Evolutionary conservation across 495 filamentous ascomycete species (phyloP), one percentile per base, ranked within the genome.

Genomic region (Xylaria bambusicola): DNA sequence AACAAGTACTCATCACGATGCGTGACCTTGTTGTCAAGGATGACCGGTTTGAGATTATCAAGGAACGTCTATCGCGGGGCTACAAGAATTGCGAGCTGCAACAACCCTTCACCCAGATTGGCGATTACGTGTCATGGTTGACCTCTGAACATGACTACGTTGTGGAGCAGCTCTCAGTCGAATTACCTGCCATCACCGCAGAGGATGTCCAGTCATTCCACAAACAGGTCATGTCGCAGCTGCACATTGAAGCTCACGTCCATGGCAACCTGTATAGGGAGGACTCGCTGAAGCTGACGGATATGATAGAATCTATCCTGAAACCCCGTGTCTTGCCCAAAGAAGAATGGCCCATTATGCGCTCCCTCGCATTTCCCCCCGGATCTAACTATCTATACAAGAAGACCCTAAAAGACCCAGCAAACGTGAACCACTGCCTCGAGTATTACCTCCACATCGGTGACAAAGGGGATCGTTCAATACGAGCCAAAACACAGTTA

Each of bases 181-280:
- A 96, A 64, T 69, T 97, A 18, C 84, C 87, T 23, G 78, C 81
- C 48, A 81, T 97, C 50, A 88, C 89, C 2, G 77, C 85, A 5
- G 84, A 89, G 7, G 89, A 91, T 58, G 83, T 98, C 9, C 78
- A 85, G 26, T 74, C 73, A 18, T 97, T 97, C 79, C 89, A 88
- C 68, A 89, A 88, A 23, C 85, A 93, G 62, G 71, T 97, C 38
- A 79, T 98, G 31, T 82, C 83, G 26, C 93, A 97, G 69, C 80
- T 91, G 62, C 88, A 96, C 64, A 88, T 97, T 62, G 95, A 99
- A 68, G 80, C 89, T 6, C 81, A 96, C 52, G 88, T 86, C 17
- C 94, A 98, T 62, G 94, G 94, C 60, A 99, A 99, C 72, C 71
- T 99, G 18, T 90, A 95, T 80, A 96, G 93, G 72, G 93, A 98